These are phyloP conservation scores for Suillus cothurnatus DNA, from an alignment of 768 basidiomycete species.

Conservation along the genomic window DNA sequence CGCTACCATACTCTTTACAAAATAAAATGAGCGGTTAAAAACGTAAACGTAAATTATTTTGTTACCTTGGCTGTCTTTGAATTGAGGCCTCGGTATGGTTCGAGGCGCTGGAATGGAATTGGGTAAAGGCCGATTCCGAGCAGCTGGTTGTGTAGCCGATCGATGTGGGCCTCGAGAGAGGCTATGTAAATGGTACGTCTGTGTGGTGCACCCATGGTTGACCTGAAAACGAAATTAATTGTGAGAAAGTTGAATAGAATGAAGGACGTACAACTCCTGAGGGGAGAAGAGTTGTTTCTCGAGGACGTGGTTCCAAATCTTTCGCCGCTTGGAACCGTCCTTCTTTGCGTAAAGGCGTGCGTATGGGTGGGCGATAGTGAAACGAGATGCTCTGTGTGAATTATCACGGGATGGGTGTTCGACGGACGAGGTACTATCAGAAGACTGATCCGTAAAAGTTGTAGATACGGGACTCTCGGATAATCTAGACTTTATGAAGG, in stretches of 20 bases:
- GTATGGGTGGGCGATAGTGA: slow-evolving; percentile 62
- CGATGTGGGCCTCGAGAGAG: slow-evolving; percentile 73
- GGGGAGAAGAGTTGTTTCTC: slow-evolving; percentile 72
- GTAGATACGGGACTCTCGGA: slow-evolving; percentile 4
- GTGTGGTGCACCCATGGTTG: slow-evolving; percentile 66
- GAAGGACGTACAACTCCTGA: slow-evolving; percentile 57
- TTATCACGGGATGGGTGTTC: slow-evolving; percentile 20
- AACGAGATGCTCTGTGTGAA: slow-evolving; percentile 21
- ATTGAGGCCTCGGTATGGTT: slow-evolving; percentile 70
- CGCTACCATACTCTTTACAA: slow-evolving; percentile 66
- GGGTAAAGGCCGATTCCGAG: slow-evolving; percentile 56
- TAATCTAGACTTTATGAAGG: slow-evolving; percentile 12
- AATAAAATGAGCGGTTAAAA: neutral
- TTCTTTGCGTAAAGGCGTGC: slow-evolving; percentile 69
- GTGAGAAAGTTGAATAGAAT: slow-evolving; percentile 1
- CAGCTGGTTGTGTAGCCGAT: slow-evolving; percentile 63
- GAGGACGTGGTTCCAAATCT: slow-evolving; percentile 77
- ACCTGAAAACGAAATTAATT: slow-evolving; percentile 36
- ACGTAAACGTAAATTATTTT: neutral
- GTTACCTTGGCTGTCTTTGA: slow-evolving; percentile 74
- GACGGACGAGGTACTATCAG: slow-evolving; percentile 6
- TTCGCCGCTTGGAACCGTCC: slow-evolving; percentile 64
- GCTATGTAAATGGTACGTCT: slow-evolving; percentile 72
- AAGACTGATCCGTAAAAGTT: neutral
- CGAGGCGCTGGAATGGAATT: slow-evolving; percentile 55